Evolutionary conservation across 352 stramenopile genomes (phyloP).

Genomic region (Pythium monospermum): DNA sequence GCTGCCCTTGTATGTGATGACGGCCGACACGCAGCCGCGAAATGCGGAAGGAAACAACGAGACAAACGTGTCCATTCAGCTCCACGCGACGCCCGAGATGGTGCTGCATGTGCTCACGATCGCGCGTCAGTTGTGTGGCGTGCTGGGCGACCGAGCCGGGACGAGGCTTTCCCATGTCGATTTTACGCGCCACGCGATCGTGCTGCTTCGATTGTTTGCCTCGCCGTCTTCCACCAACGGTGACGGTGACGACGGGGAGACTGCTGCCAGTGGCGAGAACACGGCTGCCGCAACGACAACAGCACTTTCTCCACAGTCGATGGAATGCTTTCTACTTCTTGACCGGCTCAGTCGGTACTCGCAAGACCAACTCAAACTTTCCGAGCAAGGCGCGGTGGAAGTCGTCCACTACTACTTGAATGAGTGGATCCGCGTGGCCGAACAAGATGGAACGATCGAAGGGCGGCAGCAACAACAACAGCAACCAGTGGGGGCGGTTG

Average conservation of each 20-base stretch:
- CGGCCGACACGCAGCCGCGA: neutral
- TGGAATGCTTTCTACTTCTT: slow-evolving; percentile 39
- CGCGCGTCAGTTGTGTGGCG: slow-evolving; percentile 27
- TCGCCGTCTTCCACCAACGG: no score
- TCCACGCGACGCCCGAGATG: slow-evolving; percentile 14
- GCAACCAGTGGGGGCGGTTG: slow-evolving; percentile 1
- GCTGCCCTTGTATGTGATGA: slow-evolving; percentile 33
- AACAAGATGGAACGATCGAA: slow-evolving; percentile 17
- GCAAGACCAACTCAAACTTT: slow-evolving; percentile 40
- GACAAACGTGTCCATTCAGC: neutral
- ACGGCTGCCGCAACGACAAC: neutral
- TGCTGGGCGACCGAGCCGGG: slow-evolving; percentile 29
- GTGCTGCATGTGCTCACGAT: slow-evolving; percentile 18
- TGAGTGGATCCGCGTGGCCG: slow-evolving; percentile 24
- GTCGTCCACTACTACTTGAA: slow-evolving; percentile 35
- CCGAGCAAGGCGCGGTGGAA: slow-evolving; percentile 34
- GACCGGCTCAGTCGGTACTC: slow-evolving; percentile 26
- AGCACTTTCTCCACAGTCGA: neutral
- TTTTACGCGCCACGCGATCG: slow-evolving; percentile 31
- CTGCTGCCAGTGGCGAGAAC: neutral
- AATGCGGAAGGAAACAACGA: neutral
- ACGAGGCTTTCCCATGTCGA: slow-evolving; percentile 36
- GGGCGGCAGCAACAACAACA: neutral
- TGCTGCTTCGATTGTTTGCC: slow-evolving; percentile 28
- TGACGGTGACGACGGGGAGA: no score